Evolutionary conservation across 2,329 filamentous ascomycete species (phyloP).

Genomic region (Fusarium chlamydosporum): DNA sequence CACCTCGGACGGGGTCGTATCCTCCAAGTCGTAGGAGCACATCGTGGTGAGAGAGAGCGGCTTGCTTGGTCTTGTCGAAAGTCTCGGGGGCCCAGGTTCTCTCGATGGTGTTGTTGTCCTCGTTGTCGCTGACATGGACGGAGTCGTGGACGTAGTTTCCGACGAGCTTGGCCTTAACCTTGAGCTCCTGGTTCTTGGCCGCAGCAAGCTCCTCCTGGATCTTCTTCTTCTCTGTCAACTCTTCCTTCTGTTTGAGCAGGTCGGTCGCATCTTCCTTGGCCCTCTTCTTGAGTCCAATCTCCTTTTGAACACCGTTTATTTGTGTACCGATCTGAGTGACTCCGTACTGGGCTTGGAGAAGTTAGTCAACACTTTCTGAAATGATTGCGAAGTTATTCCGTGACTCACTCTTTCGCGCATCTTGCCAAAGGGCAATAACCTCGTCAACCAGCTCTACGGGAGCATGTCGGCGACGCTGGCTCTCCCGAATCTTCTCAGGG

Average conservation of each 20-base stretch:
- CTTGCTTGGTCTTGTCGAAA: slow-evolving; percentile 79
- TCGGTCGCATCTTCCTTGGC: slow-evolving; percentile 90
- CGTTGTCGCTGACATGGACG: slow-evolving; percentile 85
- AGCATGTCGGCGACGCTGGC: slow-evolving; percentile 85
- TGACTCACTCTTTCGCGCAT: slow-evolving; percentile 77
- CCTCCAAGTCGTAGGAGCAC: slow-evolving; percentile 89
- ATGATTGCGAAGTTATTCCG: slow-evolving; percentile 7
- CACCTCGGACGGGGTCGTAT: slow-evolving; percentile 92
- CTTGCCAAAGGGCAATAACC: slow-evolving; percentile 88
- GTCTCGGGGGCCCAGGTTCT: slow-evolving; percentile 86
- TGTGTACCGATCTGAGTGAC: slow-evolving; percentile 84
- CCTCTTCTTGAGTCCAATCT: slow-evolving; percentile 94
- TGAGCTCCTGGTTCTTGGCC: slow-evolving; percentile 80
- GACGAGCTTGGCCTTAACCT: slow-evolving; percentile 84
- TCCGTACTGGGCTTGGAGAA: slow-evolving; percentile 73
- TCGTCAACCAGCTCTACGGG: slow-evolving; percentile 89
- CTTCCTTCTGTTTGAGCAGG: slow-evolving; percentile 81
- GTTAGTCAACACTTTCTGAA: slow-evolving; percentile 28
- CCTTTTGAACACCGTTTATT: slow-evolving; percentile 91
- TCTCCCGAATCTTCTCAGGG: slow-evolving; percentile 91
- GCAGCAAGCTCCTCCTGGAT: slow-evolving; percentile 79
- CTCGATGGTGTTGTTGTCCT: slow-evolving; percentile 86
- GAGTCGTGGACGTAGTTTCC: slow-evolving; percentile 82
- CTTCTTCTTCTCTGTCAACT: slow-evolving; percentile 86
- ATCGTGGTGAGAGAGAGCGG: slow-evolving; percentile 92